These are phyloP conservation scores for Nepenthes gracilis DNA, from an alignment of 148 eudicot genomes.

Conservation along the genomic window DNA sequence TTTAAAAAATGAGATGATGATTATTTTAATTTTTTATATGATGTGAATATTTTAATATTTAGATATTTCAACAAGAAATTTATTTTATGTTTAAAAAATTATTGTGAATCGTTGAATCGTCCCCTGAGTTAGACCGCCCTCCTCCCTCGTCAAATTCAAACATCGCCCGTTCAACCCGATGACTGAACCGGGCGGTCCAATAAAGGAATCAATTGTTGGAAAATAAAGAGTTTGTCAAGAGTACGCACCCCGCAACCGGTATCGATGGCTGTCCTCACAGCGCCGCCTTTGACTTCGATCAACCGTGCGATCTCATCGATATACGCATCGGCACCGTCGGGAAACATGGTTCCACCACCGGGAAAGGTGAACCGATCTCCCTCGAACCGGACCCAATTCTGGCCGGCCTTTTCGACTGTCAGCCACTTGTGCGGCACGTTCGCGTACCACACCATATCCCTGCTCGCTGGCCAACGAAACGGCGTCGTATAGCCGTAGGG, in stretches of 20 bases:
- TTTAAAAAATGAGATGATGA: no score
- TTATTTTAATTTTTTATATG: no score
- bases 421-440: constrained; percentile 82
- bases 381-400: constrained; percentile 80
- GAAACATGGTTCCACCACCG: neutral
- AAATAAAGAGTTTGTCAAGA: no score
- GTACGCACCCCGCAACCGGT: neutral
- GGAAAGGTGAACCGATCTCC: constrained; percentile 11
- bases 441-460: constrained; percentile 62
- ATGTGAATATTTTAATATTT: no score
- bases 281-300: neutral
- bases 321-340: neutral
- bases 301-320: neutral
- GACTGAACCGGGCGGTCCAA: no score
- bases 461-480: constrained; percentile 73
- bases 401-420: constrained; percentile 81
- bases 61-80: no score
- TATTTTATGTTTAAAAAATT: no score
- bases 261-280: neutral
- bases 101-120: no score
- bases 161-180: no score
- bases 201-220: no score
- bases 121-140: no score
- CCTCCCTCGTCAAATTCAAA: no score
- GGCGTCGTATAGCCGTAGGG: constrained; percentile 53